Percentiles rank a stretch among this genome's conserved stretches.
phyloP scores from a whole-genome alignment of 768 basidiomycete genomes.

The Xanthoconium stramineum region DNA sequence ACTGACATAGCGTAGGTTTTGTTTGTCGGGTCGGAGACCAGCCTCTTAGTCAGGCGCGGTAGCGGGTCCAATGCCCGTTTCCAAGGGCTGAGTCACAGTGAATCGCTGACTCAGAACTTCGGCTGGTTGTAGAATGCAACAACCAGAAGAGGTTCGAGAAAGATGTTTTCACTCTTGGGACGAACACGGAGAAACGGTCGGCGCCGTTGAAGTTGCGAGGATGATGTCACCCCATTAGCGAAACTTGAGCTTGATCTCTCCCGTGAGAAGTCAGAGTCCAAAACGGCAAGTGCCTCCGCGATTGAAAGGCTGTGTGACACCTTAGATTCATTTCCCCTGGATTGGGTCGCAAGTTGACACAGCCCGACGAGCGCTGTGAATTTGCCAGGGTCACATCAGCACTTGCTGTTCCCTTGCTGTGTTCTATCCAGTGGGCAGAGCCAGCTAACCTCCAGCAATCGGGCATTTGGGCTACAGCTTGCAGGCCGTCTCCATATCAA shows the following conservation, averaged over 20 bases:
- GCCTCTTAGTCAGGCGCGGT: no score
- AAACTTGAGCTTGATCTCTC: no score
- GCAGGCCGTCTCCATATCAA: constrained; percentile 15
- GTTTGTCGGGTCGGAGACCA: not conserved
- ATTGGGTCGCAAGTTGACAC: not conserved
- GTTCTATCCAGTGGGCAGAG: not conserved
- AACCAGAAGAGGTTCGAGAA: not conserved
- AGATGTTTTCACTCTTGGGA: not conserved
- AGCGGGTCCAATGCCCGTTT: no score
- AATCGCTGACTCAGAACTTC: not conserved
- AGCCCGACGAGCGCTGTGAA: not conserved
- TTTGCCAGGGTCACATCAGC: no score
- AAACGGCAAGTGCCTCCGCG: no score
- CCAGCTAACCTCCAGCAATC: not conserved
- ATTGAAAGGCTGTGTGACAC: no score
- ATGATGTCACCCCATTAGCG: not conserved
- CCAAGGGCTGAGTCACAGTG: no score
- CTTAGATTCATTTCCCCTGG: not conserved
- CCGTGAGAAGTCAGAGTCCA: no score
- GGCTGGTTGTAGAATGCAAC: not conserved
- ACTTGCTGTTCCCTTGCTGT: constrained; percentile 17
- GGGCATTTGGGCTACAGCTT: not conserved
- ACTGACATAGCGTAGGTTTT: not conserved
- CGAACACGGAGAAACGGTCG: constrained; percentile 9
- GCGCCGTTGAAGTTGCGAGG: constrained; percentile 17